These are phyloP conservation scores for Argentina anserina DNA, from an alignment of 306 rosid genomes.

Conservation along the genomic window DNA sequence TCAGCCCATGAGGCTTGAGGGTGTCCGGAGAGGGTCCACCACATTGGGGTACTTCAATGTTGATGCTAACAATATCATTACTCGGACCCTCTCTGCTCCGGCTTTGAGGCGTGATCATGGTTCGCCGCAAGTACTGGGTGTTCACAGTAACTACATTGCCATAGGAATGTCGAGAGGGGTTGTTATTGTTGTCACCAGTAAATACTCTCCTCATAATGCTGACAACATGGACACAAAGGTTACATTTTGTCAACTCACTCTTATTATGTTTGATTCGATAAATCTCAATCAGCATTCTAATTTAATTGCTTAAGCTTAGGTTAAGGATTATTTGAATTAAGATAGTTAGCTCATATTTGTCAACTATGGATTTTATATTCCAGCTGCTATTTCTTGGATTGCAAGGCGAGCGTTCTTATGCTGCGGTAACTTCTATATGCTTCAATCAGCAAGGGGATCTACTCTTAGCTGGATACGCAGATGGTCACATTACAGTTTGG, in stretches of 20 bases:
- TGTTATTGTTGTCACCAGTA: slow-evolving; percentile 67
- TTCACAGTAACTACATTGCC: slow-evolving; percentile 76
- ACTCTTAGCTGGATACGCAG: slow-evolving; percentile 90
- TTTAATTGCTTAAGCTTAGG: neutral
- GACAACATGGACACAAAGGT: slow-evolving; percentile 89
- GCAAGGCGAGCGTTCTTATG: slow-evolving; percentile 74
- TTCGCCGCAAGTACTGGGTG: slow-evolving; percentile 79
- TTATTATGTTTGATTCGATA: neutral
- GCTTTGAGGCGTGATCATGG: slow-evolving; percentile 82
- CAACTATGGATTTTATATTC: slow-evolving; percentile 24
- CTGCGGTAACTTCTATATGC: slow-evolving; percentile 85
- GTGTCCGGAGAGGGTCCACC: slow-evolving; percentile 76
- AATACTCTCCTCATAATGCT: slow-evolving; percentile 67
- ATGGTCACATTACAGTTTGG: slow-evolving; percentile 90
- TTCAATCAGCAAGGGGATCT: slow-evolving; percentile 94
- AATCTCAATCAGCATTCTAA: neutral
- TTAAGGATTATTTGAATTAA: neutral
- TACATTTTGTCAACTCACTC: slow-evolving; percentile 5
- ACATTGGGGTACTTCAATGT: slow-evolving; percentile 78
- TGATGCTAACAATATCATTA: slow-evolving; percentile 58
- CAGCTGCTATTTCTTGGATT: slow-evolving; percentile 79
- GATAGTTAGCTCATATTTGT: neutral
- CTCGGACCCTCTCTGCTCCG: slow-evolving; percentile 62
- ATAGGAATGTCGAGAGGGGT: slow-evolving; percentile 90
- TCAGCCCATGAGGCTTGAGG: slow-evolving; percentile 97